Evolutionary conservation across 139 green algal genomes (phyloP).

Genomic region (Desmodesmus armatus): DNA sequence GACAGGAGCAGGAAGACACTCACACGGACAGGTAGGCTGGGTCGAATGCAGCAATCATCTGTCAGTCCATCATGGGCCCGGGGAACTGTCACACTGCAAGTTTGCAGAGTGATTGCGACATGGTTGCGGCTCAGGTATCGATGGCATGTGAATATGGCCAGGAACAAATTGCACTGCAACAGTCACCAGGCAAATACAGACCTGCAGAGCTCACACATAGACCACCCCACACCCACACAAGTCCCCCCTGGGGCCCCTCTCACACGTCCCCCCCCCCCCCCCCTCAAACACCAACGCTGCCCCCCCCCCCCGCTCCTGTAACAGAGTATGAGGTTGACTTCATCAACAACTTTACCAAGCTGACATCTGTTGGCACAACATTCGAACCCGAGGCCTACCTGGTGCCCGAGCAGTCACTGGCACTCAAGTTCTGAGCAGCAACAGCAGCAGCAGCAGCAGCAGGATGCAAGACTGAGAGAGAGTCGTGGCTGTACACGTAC

Average conservation of each 20-base stretch:
- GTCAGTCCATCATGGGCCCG: too few species aligned
- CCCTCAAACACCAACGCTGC: not conserved
- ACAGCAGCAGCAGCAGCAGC: not conserved
- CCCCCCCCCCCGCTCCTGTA: not conserved
- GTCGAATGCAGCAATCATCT: not conserved
- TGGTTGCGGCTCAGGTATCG: too few species aligned
- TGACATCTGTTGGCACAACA: constrained; percentile 73
- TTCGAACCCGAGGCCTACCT: constrained; percentile 78
- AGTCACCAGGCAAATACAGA: too few species aligned
- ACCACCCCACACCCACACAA: not conserved
- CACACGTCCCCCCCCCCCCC: not conserved
- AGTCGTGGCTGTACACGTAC: not conserved
- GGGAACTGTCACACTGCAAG: not conserved
- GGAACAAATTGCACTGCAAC: too few species aligned
- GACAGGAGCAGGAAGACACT: not conserved
- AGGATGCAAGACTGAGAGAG: not conserved
- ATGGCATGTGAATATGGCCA: too few species aligned
- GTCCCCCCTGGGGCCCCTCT: not conserved
- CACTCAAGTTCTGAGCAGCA: constrained; percentile 47
- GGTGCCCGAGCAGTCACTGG: constrained; percentile 41
- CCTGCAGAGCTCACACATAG: too few species aligned
- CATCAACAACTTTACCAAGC: constrained; percentile 68
- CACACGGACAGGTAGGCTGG: not conserved
- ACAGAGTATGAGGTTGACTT: constrained; percentile 87
- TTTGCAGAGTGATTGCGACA: too few species aligned